These are phyloP conservation scores for Phialophora tarda DNA, from an alignment of 2,329 filamentous ascomycete species.

Conservation along the genomic window DNA sequence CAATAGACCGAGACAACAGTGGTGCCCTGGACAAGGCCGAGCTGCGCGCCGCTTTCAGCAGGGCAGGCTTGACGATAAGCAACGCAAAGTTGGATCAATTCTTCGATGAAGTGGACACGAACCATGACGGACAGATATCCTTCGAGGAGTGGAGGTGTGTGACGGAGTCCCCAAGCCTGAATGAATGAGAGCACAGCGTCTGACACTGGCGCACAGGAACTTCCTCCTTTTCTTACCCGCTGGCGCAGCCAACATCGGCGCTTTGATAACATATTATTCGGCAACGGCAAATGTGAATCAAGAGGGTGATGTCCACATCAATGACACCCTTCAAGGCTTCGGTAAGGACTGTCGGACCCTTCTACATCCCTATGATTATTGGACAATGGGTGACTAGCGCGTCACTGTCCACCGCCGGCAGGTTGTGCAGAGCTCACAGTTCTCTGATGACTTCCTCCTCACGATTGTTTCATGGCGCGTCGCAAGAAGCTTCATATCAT, in stretches of 20 bases:
- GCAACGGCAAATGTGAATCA: conserved; percentile 86
- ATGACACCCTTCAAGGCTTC: conserved; percentile 89
- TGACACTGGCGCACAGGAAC: conserved; percentile 65
- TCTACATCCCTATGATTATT: conserved; percentile 6
- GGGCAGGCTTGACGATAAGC: conserved; percentile 78
- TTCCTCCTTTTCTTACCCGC: conserved; percentile 88
- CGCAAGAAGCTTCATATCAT: conserved; percentile 13
- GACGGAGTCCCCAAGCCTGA: conserved; percentile 1
- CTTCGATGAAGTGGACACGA: conserved; percentile 86
- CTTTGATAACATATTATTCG: conserved; percentile 88
- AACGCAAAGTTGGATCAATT: conserved; percentile 79
- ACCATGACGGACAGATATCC: conserved; percentile 83
- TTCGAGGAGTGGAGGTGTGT: conserved; percentile 97
- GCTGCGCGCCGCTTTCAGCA: conserved; percentile 76
- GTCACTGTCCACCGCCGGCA: background rate
- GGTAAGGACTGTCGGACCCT: conserved; percentile 64
- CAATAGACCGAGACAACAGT: conserved; percentile 84
- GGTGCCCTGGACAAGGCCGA: conserved; percentile 87
- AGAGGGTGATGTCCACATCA: conserved; percentile 92
- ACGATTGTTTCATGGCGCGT: background rate
- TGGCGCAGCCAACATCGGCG: conserved; percentile 72
- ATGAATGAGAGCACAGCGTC: conserved; percentile 1
- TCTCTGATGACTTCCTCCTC: background rate
- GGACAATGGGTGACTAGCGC: conserved; percentile 11
- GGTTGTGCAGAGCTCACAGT: background rate